Percentiles rank a stretch among this genome's conserved stretches.
phyloP scores from a whole-genome alignment of 1,284 basidiomycete species.

The Moniliella sp. region DNA sequence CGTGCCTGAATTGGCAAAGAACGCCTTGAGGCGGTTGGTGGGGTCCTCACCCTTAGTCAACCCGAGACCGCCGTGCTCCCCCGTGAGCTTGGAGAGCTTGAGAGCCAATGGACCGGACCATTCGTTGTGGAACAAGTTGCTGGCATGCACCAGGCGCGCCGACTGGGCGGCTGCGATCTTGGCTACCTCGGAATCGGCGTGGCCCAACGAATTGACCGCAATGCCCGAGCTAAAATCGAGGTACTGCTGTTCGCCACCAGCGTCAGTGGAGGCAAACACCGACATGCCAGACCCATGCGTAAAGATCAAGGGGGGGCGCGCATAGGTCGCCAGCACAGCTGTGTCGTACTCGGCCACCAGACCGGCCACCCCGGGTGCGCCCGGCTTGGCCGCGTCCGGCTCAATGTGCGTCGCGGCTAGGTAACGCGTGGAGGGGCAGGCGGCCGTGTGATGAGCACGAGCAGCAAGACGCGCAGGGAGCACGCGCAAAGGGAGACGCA shows the following conservation, averaged over 20 bases:
- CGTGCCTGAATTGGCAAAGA: constrained; percentile 29
- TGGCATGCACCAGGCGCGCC: constrained; percentile 57
- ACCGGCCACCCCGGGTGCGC: constrained; percentile 8
- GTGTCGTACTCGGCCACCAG: constrained; percentile 17
- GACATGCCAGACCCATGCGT: constrained; percentile 26
- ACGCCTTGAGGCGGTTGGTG: constrained; percentile 15
- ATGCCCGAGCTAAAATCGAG: constrained; percentile 94
- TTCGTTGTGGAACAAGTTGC: constrained; percentile 82
- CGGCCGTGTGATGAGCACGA: no score
- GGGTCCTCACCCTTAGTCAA: constrained; percentile 8
- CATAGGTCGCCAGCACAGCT: constrained; percentile 29
- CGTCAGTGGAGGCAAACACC: constrained; percentile 15
- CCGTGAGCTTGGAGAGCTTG: constrained; percentile 45
- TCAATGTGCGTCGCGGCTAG: constrained; percentile 23
- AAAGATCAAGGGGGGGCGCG: constrained; percentile 25
- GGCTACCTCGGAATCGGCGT: constrained; percentile 24
- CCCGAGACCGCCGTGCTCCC: constrained; percentile 38
- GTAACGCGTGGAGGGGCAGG: no score
- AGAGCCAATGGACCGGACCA: constrained; percentile 62
- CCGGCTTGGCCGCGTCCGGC: constrained; percentile 5
- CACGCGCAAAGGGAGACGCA: no score
- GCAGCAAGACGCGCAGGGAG: no score
- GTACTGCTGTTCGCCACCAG: constrained; percentile 40
- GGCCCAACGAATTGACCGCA: constrained; percentile 67
- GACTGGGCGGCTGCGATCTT: constrained; percentile 42